A percentile compares a stretch with the other conserved stretches of the same genome.
Evolutionary conservation across 805 yeast species (phyloP).

Genomic region (Starmerella vaccinii): DNA sequence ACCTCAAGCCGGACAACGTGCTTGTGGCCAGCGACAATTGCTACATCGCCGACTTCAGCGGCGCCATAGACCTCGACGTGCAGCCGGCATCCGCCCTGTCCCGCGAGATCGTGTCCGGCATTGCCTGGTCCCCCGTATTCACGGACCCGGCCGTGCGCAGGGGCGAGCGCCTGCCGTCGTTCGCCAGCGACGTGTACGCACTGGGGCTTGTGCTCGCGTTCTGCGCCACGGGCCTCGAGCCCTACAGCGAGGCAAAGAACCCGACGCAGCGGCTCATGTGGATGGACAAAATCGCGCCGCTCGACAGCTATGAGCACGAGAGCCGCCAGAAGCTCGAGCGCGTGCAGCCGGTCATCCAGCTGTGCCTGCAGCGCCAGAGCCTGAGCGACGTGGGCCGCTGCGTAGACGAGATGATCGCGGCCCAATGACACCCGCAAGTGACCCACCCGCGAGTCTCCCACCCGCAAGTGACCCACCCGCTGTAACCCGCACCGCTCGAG

Average conservation of each 20-base stretch:
- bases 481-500: background rate
- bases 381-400: slow-evolving; percentile 11
- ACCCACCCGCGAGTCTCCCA: too few relatives aligned
- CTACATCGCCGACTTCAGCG: slow-evolving; percentile 41
- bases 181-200: slow-evolving; percentile 39
- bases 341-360: slow-evolving; percentile 17
- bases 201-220: slow-evolving; percentile 39
- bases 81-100: slow-evolving; percentile 20
- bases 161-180: slow-evolving; percentile 27
- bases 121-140: slow-evolving; percentile 34
- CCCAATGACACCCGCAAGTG: background rate
- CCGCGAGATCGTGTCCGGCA: slow-evolving; percentile 17
- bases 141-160: slow-evolving; percentile 40
- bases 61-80: slow-evolving; percentile 18
- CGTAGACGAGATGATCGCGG: slow-evolving; percentile 5
- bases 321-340: slow-evolving; percentile 13
- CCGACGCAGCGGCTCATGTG: slow-evolving; percentile 29
- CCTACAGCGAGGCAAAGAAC: slow-evolving; percentile 33
- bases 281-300: slow-evolving; percentile 27
- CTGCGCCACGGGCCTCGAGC: slow-evolving; percentile 40
- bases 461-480: too few relatives aligned
- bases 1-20: slow-evolving; percentile 40
- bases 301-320: slow-evolving; percentile 25
- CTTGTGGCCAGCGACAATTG: slow-evolving; percentile 29
- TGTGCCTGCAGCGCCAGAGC: slow-evolving; percentile 12